Percentiles rank a stretch among this genome's conserved stretches.
These are phyloP conservation scores for Prunus mume DNA, from an alignment of 306 rosid genomes.

Conservation along the genomic window DNA sequence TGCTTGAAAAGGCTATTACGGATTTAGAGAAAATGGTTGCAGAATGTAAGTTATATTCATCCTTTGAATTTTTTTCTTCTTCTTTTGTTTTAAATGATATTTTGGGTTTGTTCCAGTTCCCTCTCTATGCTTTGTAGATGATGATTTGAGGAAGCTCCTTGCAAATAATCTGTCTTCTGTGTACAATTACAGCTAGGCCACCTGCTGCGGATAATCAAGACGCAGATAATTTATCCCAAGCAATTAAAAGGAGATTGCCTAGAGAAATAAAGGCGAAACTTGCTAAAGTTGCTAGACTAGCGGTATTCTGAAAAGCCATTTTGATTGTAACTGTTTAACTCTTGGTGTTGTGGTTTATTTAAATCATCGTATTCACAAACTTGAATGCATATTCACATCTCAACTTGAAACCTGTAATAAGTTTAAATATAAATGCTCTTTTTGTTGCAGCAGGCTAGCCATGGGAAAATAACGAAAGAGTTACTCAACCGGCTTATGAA, in stretches of 20 bases:
- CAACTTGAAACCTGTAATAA: neutral
- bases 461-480: conserved; percentile 88
- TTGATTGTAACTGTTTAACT: conserved; percentile 11
- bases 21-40: conserved; percentile 97
- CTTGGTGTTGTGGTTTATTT: conserved; percentile 15
- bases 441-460: conserved; percentile 79
- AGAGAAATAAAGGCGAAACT: conserved; percentile 94
- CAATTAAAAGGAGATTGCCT: conserved; percentile 93
- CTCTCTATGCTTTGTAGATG: conserved; percentile 12
- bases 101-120: conserved; percentile 2
- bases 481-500: conserved; percentile 89
- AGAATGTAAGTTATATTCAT: conserved; percentile 62
- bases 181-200: conserved; percentile 77
- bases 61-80: conserved; percentile 16
- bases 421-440: neutral
- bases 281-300: conserved; percentile 96
- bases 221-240: conserved; percentile 67
- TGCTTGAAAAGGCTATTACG: conserved; percentile 87
- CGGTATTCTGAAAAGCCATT: conserved; percentile 47
- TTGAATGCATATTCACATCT: neutral
- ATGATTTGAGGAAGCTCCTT: conserved; percentile 19
- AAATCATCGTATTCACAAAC: neutral
- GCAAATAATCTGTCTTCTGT: conserved; percentile 22
- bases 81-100: conserved; percentile 2
- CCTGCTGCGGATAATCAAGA: conserved; percentile 80